These are phyloP conservation scores for Ophiorrhiza pumila DNA, from an alignment of 257 asterid species.

Conservation along the genomic window DNA sequence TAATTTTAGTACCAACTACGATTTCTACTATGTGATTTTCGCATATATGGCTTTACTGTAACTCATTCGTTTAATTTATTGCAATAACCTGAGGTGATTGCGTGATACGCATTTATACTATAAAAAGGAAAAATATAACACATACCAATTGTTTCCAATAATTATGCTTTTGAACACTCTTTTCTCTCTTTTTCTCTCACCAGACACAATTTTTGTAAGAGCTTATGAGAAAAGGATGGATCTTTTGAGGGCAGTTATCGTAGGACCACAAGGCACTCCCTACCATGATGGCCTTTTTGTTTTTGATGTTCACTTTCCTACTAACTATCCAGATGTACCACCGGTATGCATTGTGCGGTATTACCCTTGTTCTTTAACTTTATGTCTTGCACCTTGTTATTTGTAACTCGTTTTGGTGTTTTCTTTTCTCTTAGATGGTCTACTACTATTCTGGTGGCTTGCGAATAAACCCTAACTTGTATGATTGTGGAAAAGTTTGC, in stretches of 20 bases:
- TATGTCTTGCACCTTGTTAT: not conserved
- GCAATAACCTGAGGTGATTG: not conserved
- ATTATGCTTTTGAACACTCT: not conserved
- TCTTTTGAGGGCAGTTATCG: conserved; percentile 52
- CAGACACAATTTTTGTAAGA: conserved; percentile 50
- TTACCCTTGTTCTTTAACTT: not conserved
- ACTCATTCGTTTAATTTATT: not conserved
- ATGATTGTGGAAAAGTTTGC: conserved; percentile 59
- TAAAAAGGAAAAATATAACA: not conserved
- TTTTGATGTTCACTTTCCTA: conserved; percentile 48
- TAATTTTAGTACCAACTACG: not conserved
- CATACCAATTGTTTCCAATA: not conserved
- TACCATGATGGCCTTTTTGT: conserved; percentile 61
- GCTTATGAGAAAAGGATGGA: conserved; percentile 58
- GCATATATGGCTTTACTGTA: not conserved
- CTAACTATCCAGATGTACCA: conserved; percentile 40
- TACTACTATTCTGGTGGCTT: conserved; percentile 54
- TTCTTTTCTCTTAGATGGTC: conserved; percentile 34
- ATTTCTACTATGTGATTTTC: too few species aligned
- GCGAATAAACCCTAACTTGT: conserved; percentile 53
- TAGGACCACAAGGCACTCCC: conserved; percentile 62
- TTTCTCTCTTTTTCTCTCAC: conserved; percentile 9
- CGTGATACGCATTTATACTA: too few species aligned
- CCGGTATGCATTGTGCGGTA: conserved; percentile 34
- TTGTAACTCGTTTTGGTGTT: not conserved